A percentile compares a stretch with the other conserved stretches of the same genome.
Evolutionary conservation across 441 rosid genomes (phyloP).

Genomic region (Adansonia grandidieri): DNA sequence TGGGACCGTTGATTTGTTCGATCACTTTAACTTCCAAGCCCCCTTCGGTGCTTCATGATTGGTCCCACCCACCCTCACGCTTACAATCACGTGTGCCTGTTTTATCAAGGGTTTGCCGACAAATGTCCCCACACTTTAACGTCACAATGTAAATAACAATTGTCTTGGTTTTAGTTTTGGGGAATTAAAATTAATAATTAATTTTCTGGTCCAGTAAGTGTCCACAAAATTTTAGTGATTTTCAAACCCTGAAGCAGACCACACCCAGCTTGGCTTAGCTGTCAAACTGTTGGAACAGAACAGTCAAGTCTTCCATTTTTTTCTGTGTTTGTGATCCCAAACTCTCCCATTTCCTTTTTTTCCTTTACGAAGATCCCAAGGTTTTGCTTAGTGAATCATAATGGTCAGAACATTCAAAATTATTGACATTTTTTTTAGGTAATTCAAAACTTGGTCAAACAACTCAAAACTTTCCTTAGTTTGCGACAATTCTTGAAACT

Average conservation of each 20-base stretch:
- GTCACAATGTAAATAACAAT: no score
- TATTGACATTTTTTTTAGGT: not conserved
- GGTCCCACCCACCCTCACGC: slow-evolving; percentile 38
- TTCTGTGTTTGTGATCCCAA: slow-evolving; percentile 64
- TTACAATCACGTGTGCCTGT: slow-evolving; percentile 38
- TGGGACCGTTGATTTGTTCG: slow-evolving; percentile 35
- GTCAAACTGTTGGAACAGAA: slow-evolving; percentile 46
- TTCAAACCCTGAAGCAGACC: slow-evolving; percentile 13
- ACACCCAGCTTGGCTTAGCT: slow-evolving; percentile 37
- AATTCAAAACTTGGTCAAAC: not conserved
- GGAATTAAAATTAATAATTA: slow-evolving; percentile 22
- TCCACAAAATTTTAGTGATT: not conserved
- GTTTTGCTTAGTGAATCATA: not conserved
- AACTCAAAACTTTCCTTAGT: no score
- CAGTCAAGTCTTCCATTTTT: slow-evolving; percentile 54
- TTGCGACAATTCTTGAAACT: no score
- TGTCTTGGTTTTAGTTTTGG: not conserved
- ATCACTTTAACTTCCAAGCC: not conserved
- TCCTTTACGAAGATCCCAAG: slow-evolving; percentile 20
- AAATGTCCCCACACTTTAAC: no score
- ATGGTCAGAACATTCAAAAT: not conserved
- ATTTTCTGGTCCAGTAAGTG: not conserved
- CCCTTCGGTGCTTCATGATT: slow-evolving; percentile 20
- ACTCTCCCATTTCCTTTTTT: not conserved
- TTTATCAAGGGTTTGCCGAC: not conserved